Evolutionary conservation across 306 rosid genomes (phyloP).

Genomic region (Malus sieversii): DNA sequence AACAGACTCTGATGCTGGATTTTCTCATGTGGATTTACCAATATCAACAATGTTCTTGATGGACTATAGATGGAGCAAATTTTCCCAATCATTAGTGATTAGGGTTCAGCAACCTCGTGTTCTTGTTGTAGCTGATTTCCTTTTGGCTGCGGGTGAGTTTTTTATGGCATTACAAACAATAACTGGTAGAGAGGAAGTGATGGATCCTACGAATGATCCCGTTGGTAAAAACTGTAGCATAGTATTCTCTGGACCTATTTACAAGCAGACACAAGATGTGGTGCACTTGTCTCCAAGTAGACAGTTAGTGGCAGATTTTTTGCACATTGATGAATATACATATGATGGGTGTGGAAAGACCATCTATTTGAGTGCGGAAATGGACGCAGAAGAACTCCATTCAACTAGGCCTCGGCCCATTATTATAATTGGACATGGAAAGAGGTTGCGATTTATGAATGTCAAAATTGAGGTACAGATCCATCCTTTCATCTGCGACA

Average conservation of each 20-base stretch:
- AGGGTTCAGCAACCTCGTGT: conserved; percentile 94
- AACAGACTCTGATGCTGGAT: conserved; percentile 32
- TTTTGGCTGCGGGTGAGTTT: conserved; percentile 89
- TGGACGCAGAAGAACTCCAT: conserved; percentile 45
- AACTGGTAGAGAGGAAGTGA: conserved; percentile 86
- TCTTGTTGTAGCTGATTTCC: conserved; percentile 95
- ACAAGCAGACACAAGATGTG: conserved; percentile 76
- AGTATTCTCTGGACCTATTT: conserved; percentile 53
- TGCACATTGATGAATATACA: conserved; percentile 66
- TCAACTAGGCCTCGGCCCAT: conserved; percentile 56
- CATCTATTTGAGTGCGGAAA: conserved; percentile 61
- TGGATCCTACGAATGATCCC: conserved; percentile 87
- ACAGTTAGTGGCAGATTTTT: conserved; percentile 69
- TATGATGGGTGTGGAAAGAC: conserved; percentile 93
- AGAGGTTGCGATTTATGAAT: conserved; percentile 78
- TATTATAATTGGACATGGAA: conserved; percentile 76
- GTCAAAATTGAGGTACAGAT: conserved; percentile 81
- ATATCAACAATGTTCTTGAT: conserved; percentile 81
- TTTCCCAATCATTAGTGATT: conserved; percentile 73
- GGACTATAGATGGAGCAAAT: conserved; percentile 84
- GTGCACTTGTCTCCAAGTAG: conserved; percentile 72
- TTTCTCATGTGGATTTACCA: conserved; percentile 46
- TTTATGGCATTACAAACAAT: conserved; percentile 81
- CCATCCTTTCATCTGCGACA: conserved; percentile 2
- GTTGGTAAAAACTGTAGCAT: conserved; percentile 50